Evolutionary conservation across 2,329 filamentous ascomycete species (phyloP), one percentile per base, ranked within the genome.

Genomic region (Penicillium psychrosexuale): DNA sequence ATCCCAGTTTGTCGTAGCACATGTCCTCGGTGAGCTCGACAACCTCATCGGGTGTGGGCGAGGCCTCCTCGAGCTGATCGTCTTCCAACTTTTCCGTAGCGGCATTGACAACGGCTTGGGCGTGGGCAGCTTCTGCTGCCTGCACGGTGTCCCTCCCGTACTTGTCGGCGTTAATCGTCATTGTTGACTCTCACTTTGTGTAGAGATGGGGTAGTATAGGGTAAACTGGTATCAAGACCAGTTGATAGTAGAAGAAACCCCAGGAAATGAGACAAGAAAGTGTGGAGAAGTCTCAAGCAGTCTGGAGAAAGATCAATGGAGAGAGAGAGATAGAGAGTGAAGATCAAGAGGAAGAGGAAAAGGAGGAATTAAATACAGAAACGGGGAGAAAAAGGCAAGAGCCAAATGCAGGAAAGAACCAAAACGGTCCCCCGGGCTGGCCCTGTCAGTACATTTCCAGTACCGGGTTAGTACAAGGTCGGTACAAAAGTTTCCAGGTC

Each of bases 1-100:
- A 89, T 48, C 85, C 86, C 0, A 90, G 78, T 65, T 89, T 78
- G 19, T 82, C 78, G 69, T 85, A 86, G 72, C 85, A 88, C 62
- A 88, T 85, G 33, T 80, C 77, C 61, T 82, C 79, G 0, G 74
- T 78, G 49, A 84, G 65, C 56, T 65, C 60, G 42, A 69, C 52
- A 36, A 73, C 71, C 7, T 54, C 68, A 8, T 68, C 63, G 4
- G 61, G 47, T 1, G 53, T 46, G 3, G 62, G 57, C 36, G 68
- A 48, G 5, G 65, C 57, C 48, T 66, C 53, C 50, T 71, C 69
- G 8, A 69, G 51, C 45, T 71, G 66, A 40, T 62, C 55, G 11
- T 58, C 53, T 11, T 51, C 54, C 15, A 55, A 46, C 27, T 68
- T 66, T 42, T 68, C 67, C 33, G 56, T 60, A 17, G 53, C 48